These are phyloP conservation scores for Tubosaeta sp. DNA, from an alignment of 768 basidiomycete species.

Conservation along the genomic window DNA sequence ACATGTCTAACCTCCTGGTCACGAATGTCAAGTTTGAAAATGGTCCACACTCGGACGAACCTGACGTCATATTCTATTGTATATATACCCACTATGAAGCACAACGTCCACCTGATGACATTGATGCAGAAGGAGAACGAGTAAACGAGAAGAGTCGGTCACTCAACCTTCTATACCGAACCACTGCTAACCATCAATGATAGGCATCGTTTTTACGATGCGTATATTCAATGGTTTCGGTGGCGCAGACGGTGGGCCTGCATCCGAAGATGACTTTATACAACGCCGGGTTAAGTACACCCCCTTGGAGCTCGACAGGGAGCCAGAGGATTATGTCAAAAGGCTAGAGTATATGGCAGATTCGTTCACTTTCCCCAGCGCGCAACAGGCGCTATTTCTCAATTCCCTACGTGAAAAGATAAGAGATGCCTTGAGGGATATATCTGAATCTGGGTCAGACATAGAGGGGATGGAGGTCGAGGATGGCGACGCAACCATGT, in stretches of 20 bases:
- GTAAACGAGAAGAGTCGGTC: conserved; percentile 31
- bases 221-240: conserved; percentile 41
- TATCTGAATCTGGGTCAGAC: conserved; percentile 22
- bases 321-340: conserved; percentile 50
- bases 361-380: conserved; percentile 63
- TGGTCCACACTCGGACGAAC: conserved; percentile 17
- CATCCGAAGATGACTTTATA: conserved; percentile 30
- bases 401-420: conserved; percentile 55
- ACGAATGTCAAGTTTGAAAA: conserved; percentile 51
- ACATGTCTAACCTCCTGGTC: conserved; percentile 76
- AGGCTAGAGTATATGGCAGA: conserved; percentile 57
- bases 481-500: conserved; percentile 11
- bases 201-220: conserved; percentile 61
- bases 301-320: conserved; percentile 62
- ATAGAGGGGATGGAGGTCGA: conserved; percentile 26
- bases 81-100: conserved; percentile 52
- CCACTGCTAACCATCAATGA: conserved; percentile 2
- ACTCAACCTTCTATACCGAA: not conserved
- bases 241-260: conserved; percentile 29
- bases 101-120: conserved; percentile 26
- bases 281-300: conserved; percentile 46
- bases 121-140: conserved; percentile 30
- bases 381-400: conserved; percentile 66
- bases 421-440: conserved; percentile 30
- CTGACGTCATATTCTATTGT: conserved; percentile 64